These are phyloP conservation scores for Candida sanyaensis DNA, from an alignment of 1,139 yeast species.

Conservation along the genomic window DNA sequence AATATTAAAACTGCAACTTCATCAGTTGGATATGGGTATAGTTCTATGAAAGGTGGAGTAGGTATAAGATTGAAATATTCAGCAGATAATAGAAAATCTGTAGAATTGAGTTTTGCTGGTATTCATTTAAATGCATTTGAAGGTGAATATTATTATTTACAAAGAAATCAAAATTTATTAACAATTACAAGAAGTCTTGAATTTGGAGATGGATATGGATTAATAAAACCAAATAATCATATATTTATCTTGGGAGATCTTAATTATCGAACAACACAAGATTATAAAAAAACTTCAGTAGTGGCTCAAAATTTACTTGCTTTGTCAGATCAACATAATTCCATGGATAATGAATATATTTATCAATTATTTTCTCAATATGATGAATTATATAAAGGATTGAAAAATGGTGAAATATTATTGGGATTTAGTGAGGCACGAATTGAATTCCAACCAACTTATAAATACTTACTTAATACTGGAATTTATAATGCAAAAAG, in stretches of 20 bases:
- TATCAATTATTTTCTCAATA: conserved; percentile 24
- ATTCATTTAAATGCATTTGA: conserved; percentile 81
- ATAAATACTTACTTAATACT: conserved; percentile 59
- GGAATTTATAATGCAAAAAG: conserved; percentile 59
- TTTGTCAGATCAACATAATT: conserved; percentile 28
- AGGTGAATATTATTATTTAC: conserved; percentile 48
- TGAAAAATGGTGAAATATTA: conserved; percentile 48
- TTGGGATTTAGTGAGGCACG: conserved; percentile 65
- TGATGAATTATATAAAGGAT: conserved; percentile 63
- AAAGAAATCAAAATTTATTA: conserved; percentile 55
- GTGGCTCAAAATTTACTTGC: conserved; percentile 20
- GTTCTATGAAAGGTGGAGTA: conserved; percentile 76
- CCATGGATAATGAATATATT: conserved; percentile 15
- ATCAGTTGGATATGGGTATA: conserved; percentile 59
- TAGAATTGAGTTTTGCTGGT: conserved; percentile 60
- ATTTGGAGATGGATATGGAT: conserved; percentile 61
- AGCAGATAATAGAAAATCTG: conserved; percentile 22
- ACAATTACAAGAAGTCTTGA: conserved; percentile 54
- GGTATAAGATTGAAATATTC: conserved; percentile 52
- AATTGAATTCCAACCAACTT: conserved; percentile 72
- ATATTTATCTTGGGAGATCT: conserved; percentile 80
- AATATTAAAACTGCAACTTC: conserved; percentile 31
- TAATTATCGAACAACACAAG: conserved; percentile 65
- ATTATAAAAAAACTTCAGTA: conserved; percentile 17
- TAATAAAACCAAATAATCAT: conserved; percentile 58